A percentile compares a stretch with the other conserved stretches of the same genome.
Evolutionary conservation across 2,329 filamentous ascomycete species (phyloP).

Genomic region (Juglanconis sp.): DNA sequence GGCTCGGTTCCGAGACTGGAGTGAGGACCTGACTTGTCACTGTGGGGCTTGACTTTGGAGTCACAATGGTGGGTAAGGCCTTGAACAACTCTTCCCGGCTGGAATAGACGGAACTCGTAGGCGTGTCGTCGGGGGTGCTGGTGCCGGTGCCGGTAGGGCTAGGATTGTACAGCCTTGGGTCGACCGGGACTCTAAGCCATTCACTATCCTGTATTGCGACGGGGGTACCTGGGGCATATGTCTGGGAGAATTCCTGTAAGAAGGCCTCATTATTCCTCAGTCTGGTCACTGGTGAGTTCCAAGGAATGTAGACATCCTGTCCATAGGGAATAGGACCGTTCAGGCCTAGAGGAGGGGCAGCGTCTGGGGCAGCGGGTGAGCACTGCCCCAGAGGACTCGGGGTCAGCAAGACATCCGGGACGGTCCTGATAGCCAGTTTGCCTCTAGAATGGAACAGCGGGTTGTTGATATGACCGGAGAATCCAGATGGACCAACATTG

Average conservation of each 20-base stretch:
- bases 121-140: not conserved
- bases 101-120: slow-evolving; percentile 1
- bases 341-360: slow-evolving; percentile 2
- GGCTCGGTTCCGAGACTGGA: slow-evolving; percentile 15
- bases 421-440: slow-evolving; percentile 12
- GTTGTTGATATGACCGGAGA: not conserved
- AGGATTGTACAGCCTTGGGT: slow-evolving; percentile 17
- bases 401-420: slow-evolving; percentile 11
- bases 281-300: slow-evolving; percentile 20
- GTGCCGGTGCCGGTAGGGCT: not conserved
- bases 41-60: slow-evolving; percentile 12
- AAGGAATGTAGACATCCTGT: slow-evolving; percentile 18
- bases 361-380: not conserved
- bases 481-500: not conserved
- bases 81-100: slow-evolving; percentile 1
- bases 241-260: slow-evolving; percentile 24
- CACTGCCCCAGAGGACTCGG: slow-evolving; percentile 2
- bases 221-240: slow-evolving; percentile 15
- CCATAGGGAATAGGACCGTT: slow-evolving; percentile 1
- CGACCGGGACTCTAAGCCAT: slow-evolving; percentile 17
- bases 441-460: not conserved
- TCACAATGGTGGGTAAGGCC: slow-evolving; percentile 3
- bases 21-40: slow-evolving; percentile 14
- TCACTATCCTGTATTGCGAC: slow-evolving; percentile 9
- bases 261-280: slow-evolving; percentile 24